A percentile compares a stretch with the other conserved stretches of the same genome.
phyloP scores from a whole-genome alignment of 768 basidiomycete species.

The Boletus speciosus region DNA sequence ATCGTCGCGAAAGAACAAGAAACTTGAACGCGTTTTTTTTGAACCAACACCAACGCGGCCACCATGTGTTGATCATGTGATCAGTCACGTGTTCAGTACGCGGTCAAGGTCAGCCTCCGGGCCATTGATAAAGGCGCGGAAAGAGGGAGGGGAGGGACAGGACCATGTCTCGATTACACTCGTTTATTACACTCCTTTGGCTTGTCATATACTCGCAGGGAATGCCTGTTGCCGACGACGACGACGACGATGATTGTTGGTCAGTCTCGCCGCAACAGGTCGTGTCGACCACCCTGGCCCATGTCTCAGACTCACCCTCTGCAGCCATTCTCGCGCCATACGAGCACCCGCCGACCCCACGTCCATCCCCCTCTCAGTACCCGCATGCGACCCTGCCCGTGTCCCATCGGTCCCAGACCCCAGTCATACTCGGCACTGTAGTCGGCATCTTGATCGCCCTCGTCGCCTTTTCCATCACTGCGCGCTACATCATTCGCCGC shows the following conservation, averaged over 20 bases:
- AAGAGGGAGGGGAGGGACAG: background rate
- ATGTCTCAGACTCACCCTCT: slow-evolving; percentile 1
- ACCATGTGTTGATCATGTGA: slow-evolving; percentile 20
- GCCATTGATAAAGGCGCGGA: slow-evolving; percentile 7
- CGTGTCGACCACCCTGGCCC: background rate
- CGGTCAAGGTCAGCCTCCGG: slow-evolving; percentile 20
- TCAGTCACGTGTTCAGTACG: slow-evolving; percentile 7
- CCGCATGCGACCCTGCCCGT: slow-evolving; percentile 11
- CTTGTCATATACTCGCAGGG: background rate
- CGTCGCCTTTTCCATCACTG: background rate
- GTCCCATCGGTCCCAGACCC: slow-evolving; percentile 2
- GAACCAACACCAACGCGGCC: background rate
- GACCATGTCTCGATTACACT: slow-evolving; percentile 17
- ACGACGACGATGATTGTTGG: background rate
- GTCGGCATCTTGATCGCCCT: slow-evolving; percentile 17
- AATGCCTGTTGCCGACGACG: slow-evolving; percentile 6
- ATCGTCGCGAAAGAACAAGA: slow-evolving; percentile 9
- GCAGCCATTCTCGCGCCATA: slow-evolving; percentile 12
- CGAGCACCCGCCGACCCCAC: slow-evolving; percentile 6
- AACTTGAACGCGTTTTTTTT: slow-evolving; percentile 7
- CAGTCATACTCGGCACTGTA: slow-evolving; percentile 14
- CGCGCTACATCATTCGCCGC: slow-evolving; percentile 14
- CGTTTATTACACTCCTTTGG: slow-evolving; percentile 19
- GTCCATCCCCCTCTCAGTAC: slow-evolving; percentile 6
- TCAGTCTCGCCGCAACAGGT: background rate